Percentiles rank a stretch among this genome's conserved stretches.
phyloP scores from a whole-genome alignment of 1,284 basidiomycete species.

The Ustilago xerochloae region DNA sequence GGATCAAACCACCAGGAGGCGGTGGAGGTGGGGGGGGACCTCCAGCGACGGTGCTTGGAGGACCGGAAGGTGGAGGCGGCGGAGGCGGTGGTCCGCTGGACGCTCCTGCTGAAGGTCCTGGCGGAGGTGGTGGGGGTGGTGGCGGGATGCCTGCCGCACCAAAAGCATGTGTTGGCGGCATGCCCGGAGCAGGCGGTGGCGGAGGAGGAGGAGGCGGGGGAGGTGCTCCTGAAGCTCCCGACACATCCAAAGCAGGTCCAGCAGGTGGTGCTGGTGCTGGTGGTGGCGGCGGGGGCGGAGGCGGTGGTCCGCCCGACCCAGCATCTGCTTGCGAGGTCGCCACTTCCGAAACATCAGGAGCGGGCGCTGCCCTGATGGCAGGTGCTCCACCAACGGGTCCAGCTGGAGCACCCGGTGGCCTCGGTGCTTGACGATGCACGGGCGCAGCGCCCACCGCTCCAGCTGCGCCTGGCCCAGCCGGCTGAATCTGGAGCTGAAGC shows the following conservation, averaged over 20 bases:
- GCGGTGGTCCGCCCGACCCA: conserved; percentile 3
- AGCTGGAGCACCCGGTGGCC: conserved; percentile 34
- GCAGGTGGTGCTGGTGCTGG: conserved; percentile 18
- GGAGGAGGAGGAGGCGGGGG: conserved; percentile 44
- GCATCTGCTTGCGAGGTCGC: not conserved
- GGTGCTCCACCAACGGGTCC: not conserved
- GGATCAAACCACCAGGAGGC: conserved; percentile 16
- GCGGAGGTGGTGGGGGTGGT: conserved; percentile 36
- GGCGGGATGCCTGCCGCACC: conserved; percentile 9
- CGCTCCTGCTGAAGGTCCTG: not conserved
- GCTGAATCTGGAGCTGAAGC: conserved; percentile 49
- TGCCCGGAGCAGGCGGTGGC: conserved; percentile 21
- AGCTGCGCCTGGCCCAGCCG: conserved; percentile 16
- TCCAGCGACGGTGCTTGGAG: conserved; percentile 3
- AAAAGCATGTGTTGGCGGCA: not conserved
- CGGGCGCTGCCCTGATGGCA: not conserved
- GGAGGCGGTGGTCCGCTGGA: conserved; percentile 10
- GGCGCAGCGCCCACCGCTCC: conserved; percentile 22
- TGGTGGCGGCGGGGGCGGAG: conserved; percentile 9
- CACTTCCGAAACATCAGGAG: conserved; percentile 4
- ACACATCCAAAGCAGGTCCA: not conserved
- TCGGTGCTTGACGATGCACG: conserved; percentile 37
- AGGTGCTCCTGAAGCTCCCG: not conserved
- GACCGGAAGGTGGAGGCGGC: conserved; percentile 22
- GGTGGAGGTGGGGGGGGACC: conserved; percentile 42